Conservation (phyloP, 75 land plant species). For the Cryptomeria japonica region DNA sequence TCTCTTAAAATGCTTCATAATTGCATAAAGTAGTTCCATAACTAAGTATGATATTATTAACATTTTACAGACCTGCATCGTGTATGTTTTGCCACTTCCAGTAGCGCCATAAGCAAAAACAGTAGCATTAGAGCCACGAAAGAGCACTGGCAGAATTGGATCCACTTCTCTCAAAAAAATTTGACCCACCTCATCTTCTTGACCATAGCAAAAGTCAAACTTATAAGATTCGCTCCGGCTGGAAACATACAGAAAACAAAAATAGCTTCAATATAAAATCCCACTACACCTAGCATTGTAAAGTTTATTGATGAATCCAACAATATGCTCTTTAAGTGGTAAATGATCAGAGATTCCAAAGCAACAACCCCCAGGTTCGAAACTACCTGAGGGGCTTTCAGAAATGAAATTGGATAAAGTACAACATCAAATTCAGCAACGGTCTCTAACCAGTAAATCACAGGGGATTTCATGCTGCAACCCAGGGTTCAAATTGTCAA, state of each 20-base stretch:
- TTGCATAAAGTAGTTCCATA: not conserved
- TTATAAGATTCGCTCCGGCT: conserved; percentile 74
- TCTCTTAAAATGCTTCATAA: not conserved
- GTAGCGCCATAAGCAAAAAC: conserved; percentile 93
- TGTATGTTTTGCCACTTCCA: conserved; percentile 91
- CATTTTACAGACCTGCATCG: conserved; percentile 72
- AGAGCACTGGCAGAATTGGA: conserved; percentile 67
- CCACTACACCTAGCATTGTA: not conserved
- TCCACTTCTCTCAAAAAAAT: conserved; percentile 72
- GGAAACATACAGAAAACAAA: conserved; percentile 4
- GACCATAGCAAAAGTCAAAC: conserved; percentile 78
- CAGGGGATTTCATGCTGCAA: not conserved
- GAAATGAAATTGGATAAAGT: not conserved
- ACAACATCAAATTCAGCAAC: not conserved
- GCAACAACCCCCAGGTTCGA: not conserved
- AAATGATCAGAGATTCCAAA: not conserved
- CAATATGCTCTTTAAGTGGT: not conserved
- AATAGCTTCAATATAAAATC: not conserved
- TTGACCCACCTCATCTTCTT: conserved; percentile 42
- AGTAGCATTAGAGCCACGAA: conserved; percentile 73
- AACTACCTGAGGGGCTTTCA: not conserved
- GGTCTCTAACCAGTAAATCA: not conserved
- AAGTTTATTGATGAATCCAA: too few species aligned
- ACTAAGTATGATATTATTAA: not conserved
- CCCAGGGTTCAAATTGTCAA: not conserved